phyloP scores from a whole-genome alignment of 352 stramenopile genomes.

The Pythium myriotylum region DNA sequence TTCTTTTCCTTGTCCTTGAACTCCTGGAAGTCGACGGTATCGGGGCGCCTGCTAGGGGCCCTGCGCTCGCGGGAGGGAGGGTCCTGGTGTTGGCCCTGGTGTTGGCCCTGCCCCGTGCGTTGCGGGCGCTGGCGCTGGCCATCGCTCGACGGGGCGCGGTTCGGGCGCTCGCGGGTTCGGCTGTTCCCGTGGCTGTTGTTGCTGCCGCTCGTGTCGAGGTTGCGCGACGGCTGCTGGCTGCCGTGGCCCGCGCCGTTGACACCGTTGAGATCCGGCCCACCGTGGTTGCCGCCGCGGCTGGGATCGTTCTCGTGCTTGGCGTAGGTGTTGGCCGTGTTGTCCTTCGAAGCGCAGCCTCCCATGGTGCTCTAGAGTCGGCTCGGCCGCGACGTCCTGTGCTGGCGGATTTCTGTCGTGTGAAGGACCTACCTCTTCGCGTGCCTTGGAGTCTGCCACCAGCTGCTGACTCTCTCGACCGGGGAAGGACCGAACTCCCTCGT shows the following conservation, averaged over 20 bases:
- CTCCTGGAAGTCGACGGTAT: slow-evolving; percentile 82
- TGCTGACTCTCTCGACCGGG: slow-evolving; percentile 26
- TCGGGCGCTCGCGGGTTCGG: not conserved
- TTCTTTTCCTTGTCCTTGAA: slow-evolving; percentile 89
- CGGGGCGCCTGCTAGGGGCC: not conserved
- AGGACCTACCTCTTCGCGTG: no score
- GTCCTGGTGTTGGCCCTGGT: no score
- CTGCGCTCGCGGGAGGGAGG: no score
- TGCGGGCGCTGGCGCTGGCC: not conserved
- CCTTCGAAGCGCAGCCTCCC: slow-evolving; percentile 55
- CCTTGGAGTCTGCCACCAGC: no score
- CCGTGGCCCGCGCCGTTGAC: slow-evolving; percentile 4
- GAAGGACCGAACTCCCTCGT: slow-evolving; percentile 3
- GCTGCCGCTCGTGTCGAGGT: slow-evolving; percentile 4
- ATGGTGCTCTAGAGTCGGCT: no score
- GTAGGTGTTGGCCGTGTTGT: slow-evolving; percentile 10
- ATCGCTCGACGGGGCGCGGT: slow-evolving; percentile 1
- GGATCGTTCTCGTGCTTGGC: no score
- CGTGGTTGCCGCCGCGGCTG: not conserved
- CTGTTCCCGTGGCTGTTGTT: not conserved
- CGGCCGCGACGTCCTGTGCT: not conserved
- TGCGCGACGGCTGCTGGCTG: slow-evolving; percentile 6
- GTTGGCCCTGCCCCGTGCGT: no score
- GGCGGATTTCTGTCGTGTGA: slow-evolving; percentile 14
- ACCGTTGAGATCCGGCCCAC: not conserved